Evolutionary conservation across 176 grass and related monocot genomes (phyloP).

Genomic region (Saccharum spontaneum): DNA sequence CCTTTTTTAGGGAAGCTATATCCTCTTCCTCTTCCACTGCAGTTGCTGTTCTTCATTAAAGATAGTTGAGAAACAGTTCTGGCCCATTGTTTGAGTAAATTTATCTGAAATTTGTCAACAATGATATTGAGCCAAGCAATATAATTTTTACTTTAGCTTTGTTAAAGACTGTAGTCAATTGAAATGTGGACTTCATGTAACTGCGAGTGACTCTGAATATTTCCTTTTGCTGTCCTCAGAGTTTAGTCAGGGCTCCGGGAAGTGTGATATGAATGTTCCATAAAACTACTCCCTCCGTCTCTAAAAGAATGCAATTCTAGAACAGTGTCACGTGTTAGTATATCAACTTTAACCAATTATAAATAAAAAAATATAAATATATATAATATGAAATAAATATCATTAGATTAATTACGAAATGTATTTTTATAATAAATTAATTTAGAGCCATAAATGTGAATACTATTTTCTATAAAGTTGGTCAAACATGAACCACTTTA

Average conservation of each 20-base stretch:
- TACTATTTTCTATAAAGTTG: no score
- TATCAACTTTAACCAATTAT: no score
- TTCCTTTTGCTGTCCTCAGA: not conserved
- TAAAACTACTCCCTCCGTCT: no score
- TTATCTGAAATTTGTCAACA: not conserved
- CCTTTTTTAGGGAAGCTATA: not conserved
- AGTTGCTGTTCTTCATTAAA: not conserved
- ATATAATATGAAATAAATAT: no score
- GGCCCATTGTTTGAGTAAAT: not conserved
- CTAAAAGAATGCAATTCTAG: no score
- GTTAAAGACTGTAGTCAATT: not conserved
- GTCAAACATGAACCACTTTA: no score
- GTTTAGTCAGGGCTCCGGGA: not conserved
- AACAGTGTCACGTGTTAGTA: no score
- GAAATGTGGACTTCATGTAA: not conserved
- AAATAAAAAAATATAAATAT: no score
- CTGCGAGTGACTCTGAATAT: not conserved
- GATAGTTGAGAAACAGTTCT: not conserved
- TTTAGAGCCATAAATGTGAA: no score
- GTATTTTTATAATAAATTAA: no score
- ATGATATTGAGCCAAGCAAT: not conserved
- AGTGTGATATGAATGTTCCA: conserved; percentile 4
- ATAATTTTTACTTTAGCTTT: not conserved
- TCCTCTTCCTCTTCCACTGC: not conserved
- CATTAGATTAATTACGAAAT: no score